These are phyloP conservation scores for Rhizomucor pusillus DNA, from an alignment of 371 early-diverging fungal genomes.

Conservation along the genomic window DNA sequence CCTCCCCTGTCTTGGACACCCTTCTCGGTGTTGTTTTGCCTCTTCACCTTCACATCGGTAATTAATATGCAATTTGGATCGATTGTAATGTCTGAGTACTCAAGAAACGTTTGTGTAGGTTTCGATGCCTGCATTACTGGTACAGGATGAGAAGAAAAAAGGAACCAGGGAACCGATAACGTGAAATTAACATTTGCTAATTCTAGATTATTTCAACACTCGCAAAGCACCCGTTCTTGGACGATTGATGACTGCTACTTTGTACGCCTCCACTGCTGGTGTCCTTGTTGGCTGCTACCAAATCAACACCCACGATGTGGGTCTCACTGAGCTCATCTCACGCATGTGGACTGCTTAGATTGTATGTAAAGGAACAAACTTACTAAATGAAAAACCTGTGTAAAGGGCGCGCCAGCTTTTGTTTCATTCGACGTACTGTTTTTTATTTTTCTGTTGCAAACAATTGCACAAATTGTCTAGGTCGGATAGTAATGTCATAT, in stretches of 20 bases:
- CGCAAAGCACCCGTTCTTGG: slow-evolving; percentile 67
- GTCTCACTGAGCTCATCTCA: slow-evolving; percentile 84
- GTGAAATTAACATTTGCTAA: neutral
- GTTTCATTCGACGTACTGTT: neutral
- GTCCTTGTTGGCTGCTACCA: slow-evolving; percentile 85
- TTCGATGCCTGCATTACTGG: slow-evolving; percentile 62
- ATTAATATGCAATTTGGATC: neutral
- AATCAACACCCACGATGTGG: slow-evolving; percentile 95
- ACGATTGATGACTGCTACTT: slow-evolving; percentile 58
- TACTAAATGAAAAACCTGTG: neutral
- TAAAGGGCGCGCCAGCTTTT: neutral
- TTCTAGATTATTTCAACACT: slow-evolving; percentile 81
- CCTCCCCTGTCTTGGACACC: slow-evolving; percentile 85
- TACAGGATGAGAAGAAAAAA: slow-evolving; percentile 10
- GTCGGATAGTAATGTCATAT: too few relatives aligned
- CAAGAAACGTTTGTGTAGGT: slow-evolving; percentile 20
- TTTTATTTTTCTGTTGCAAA: too few relatives aligned
- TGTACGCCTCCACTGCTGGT: slow-evolving; percentile 70
- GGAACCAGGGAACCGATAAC: too few relatives aligned
- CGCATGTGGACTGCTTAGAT: slow-evolving; percentile 78
- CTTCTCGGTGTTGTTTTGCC: slow-evolving; percentile 87
- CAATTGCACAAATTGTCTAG: too few relatives aligned
- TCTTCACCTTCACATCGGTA: slow-evolving; percentile 87
- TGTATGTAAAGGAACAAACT: neutral
- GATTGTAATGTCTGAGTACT: neutral